Base-by-base conservation (phyloP, 352 stramenopile genomes). In the Globisporangium alternatum region DNA sequence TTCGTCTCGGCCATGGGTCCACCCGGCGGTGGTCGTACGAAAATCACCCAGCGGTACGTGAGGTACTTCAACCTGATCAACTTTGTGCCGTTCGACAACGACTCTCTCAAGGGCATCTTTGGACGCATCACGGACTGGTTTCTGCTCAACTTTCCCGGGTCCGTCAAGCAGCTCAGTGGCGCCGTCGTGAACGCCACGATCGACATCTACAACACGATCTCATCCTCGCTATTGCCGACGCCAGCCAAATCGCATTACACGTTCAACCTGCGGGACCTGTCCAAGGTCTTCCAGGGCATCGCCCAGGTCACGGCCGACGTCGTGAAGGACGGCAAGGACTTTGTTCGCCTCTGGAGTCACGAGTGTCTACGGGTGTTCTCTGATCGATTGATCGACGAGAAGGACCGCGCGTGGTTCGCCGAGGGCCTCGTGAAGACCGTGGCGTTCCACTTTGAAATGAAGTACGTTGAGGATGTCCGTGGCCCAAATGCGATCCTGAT, bases 51-150 rank as follows among this genome's bases (percentile, higher is more conserved):
- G 71, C 88, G 93, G 13, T 97, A 97, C 53, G 81, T 98, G 22
- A 86, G 93, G 22, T 96, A 97, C 71, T 98, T 97, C 68, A 97
- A 97, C 62, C 59, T 98, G 55, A 78, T 98, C 64, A 97, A 97
- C 79, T 97, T 98, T 54, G 88, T 97, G 21, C 88, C 88, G 41
- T 97, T 98, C 65, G 92, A 94, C 64, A 85, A 84, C 51, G 85
- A 93, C 1, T 96, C 85, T 22, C 76, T 98, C 28, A 76, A 80
- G 21, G 75, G 75, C 22, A 97, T 98, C 53, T 98, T 98, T 65
- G 77, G 75, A 1, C 81, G 79, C 2, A 98, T 98, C 70, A 81
- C 91, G 0, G 90, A 97, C 54, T 98, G 92, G 91, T 96, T 96
- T 61, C 69, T 98, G 17, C 67, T 84, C 39, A 80, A 81, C 41